Evolutionary conservation across 345 rosid species (phyloP).

Genomic region (Draba incana): DNA sequence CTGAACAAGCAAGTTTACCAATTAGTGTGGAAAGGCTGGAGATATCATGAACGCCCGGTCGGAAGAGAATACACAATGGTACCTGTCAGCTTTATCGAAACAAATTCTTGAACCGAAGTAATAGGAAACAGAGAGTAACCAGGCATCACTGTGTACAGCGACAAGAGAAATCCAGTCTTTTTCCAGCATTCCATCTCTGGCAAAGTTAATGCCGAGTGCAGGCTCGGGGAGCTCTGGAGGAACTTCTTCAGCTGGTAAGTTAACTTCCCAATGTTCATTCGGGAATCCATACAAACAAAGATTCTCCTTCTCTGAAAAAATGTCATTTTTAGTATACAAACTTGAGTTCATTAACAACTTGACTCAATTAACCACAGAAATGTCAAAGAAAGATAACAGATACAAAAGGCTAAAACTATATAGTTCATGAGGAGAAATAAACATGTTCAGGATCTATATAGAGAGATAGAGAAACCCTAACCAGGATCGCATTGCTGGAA

Average conservation of each 20-base stretch:
- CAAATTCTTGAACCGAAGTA: slow-evolving; percentile 81
- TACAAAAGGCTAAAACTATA: slow-evolving; percentile 1
- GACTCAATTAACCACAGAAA: slow-evolving; percentile 4
- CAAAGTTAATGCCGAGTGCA: slow-evolving; percentile 85
- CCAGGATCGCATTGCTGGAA: slow-evolving; percentile 86
- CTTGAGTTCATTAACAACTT: slow-evolving; percentile 21
- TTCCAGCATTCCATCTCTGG: slow-evolving; percentile 82
- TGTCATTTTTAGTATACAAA: slow-evolving; percentile 2
- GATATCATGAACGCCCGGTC: not conserved
- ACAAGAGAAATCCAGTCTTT: slow-evolving; percentile 85
- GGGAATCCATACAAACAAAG: slow-evolving; percentile 86
- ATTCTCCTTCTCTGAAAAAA: slow-evolving; percentile 71
- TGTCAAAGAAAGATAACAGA: not conserved
- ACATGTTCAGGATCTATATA: too few relatives aligned
- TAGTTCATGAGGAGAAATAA: not conserved
- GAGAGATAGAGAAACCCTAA: slow-evolving; percentile 46
- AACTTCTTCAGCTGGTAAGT: slow-evolving; percentile 87
- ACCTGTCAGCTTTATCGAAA: slow-evolving; percentile 79
- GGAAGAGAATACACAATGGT: slow-evolving; percentile 9
- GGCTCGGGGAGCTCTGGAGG: slow-evolving; percentile 96
- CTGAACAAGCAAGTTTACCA: slow-evolving; percentile 44
- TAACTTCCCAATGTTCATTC: slow-evolving; percentile 78
- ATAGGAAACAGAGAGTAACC: slow-evolving; percentile 76
- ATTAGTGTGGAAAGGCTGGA: slow-evolving; percentile 10
- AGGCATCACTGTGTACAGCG: slow-evolving; percentile 84